phyloP scores from a whole-genome alignment of 306 rosid species.

The Mimosa pudica region DNA sequence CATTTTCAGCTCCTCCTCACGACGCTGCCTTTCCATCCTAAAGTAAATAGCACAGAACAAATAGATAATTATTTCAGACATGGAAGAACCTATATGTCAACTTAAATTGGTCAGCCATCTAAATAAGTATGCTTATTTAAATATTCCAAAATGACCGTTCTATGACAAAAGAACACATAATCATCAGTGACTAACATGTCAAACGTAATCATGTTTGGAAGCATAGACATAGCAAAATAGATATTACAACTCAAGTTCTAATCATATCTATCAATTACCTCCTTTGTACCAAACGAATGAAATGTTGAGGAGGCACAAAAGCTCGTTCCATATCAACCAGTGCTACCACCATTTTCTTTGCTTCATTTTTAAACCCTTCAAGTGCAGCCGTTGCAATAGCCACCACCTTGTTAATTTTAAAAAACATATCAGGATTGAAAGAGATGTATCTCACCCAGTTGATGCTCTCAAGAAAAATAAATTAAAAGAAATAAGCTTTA shows the following conservation, averaged over 20 bases:
- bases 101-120: not conserved
- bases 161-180: not conserved
- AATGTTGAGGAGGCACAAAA: conserved; percentile 98
- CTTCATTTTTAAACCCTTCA: conserved; percentile 83
- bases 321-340: conserved; percentile 99
- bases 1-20: conserved; percentile 87
- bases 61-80: not conserved
- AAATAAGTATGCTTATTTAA: not conserved
- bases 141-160: not conserved
- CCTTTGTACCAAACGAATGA: conserved; percentile 93
- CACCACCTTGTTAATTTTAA: conserved; percentile 56
- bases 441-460: conserved; percentile 12
- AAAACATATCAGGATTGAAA: conserved; percentile 24
- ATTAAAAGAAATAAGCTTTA: conserved; percentile 1
- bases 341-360: conserved; percentile 97
- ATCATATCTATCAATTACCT: conserved; percentile 51
- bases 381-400: conserved; percentile 87
- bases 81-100: not conserved
- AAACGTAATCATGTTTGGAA: not conserved
- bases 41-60: conserved; percentile 27
- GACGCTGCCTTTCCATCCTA: conserved; percentile 98
- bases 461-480: conserved; percentile 3
- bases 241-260: not conserved
- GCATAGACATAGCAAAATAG: not conserved
- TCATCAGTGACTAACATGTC: not conserved